Conservation (phyloP, 306 rosid species). For the Lithocarpus polystachyus region DNA sequence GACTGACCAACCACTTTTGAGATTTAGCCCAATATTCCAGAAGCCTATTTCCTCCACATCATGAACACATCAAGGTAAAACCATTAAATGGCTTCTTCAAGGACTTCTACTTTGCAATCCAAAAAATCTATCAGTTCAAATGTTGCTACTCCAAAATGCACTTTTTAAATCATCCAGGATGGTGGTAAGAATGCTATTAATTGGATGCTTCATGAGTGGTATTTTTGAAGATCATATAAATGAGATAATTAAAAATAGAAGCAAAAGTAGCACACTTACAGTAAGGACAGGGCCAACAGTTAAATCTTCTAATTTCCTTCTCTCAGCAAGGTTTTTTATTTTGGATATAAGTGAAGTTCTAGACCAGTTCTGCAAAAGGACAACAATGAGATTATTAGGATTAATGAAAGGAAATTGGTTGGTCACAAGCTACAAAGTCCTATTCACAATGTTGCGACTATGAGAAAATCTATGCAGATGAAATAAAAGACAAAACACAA, state of each 20-base stretch:
- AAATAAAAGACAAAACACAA: not conserved
- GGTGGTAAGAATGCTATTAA: not conserved
- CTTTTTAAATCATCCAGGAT: not conserved
- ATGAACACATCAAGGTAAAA: not conserved
- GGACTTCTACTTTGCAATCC: not conserved
- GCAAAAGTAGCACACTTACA: conserved; percentile 36
- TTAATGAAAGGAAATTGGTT: not conserved
- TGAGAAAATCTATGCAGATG: not conserved
- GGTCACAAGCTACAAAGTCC: not conserved
- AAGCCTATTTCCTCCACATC: too few species aligned
- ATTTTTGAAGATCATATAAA: not conserved
- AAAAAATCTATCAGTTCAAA: not conserved
- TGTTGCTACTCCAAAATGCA: not conserved
- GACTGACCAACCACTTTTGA: too few species aligned
- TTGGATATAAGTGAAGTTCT: conserved; percentile 65
- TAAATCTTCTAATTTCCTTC: conserved; percentile 85
- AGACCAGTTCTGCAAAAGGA: conserved; percentile 73
- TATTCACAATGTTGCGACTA: conserved; percentile 11
- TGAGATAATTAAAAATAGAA: not conserved
- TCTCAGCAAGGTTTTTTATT: conserved; percentile 73
- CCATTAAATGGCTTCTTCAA: not conserved
- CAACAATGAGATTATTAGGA: conserved; percentile 12
- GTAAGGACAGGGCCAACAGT: conserved; percentile 93
- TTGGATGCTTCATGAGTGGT: not conserved
- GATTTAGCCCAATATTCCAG: too few species aligned